Base-by-base conservation (phyloP, 768 basidiomycete species). In the Lactifluus rugatus region DNA sequence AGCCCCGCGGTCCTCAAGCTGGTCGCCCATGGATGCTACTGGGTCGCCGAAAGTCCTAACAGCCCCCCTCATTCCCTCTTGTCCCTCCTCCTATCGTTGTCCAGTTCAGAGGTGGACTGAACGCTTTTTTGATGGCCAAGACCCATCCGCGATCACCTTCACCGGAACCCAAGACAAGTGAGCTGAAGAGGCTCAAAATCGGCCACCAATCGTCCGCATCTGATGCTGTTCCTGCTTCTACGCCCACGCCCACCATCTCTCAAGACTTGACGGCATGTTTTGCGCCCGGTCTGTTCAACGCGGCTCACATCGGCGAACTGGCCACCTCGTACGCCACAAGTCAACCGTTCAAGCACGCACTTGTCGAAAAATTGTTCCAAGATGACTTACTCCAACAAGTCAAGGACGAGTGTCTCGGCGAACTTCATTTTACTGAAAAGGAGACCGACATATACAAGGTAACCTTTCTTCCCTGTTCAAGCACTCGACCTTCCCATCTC, bases 371-470 rank as follows among this genome's bases (percentile, higher is more conserved):
- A 65, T 77, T 97, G 19, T 88, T 97, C 71, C 83, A 87, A 65
- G 86, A 93, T 64, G 85, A 85, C 7, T 78, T 98, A 26, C 77
- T 97, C 32, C 76, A 77, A 66, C 78, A 79, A 32, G 92, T 92
- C 59, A 87, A 89, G 72, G 85, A 92, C 65, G 92, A 94, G 70
- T 90, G 89, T 64, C 71, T 88, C 55, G 72, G 75, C 51, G 82
- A 92, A 66, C 79, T 94, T 60, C 84, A 77, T 70, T 93, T 94
- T 69, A 80, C 87, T 3, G 85, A 93, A 74, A 98, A 96, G 74
- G 90, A 97, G 77, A 98, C 95, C 2, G 95, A 98, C 68, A 98
- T 98, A 64, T 98, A 97, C 82, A 93, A 90, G 84, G 90, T 88
- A 60, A 58, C 74, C 34, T 23, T 45, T 19, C 17, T 8, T 41